Evolutionary conservation across 106 monocot species (phyloP).

Genomic region (Xerophyta viscosa): DNA sequence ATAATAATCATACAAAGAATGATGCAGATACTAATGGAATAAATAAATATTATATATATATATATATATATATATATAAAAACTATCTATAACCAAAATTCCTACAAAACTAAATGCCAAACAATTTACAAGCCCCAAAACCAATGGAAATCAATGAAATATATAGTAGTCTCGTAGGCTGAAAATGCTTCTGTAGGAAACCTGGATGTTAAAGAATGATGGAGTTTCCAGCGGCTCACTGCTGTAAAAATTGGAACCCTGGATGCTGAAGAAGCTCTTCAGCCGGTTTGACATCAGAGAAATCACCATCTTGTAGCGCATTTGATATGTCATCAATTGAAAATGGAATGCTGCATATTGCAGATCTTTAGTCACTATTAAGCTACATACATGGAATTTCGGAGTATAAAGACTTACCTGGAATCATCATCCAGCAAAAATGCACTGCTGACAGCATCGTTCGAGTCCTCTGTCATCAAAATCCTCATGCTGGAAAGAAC

Average conservation of each 20-base stretch:
- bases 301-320: slow-evolving; percentile 41
- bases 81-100: no score
- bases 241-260: slow-evolving; percentile 64
- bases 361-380: neutral
- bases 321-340: slow-evolving; percentile 53
- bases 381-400: neutral
- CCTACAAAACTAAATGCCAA: no score
- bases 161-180: no score
- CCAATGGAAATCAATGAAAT: no score
- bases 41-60: no score
- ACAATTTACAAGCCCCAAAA: no score
- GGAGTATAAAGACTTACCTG: slow-evolving; percentile 28
- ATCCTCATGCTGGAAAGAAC: slow-evolving; percentile 73
- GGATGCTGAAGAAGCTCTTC: slow-evolving; percentile 58
- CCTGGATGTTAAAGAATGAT: neutral
- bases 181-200: no score
- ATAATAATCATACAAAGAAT: no score
- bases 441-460: slow-evolving; percentile 26
- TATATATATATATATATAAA: no score
- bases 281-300: slow-evolving; percentile 37
- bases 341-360: slow-evolving; percentile 54
- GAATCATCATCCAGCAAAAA: slow-evolving; percentile 74
- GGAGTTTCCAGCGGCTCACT: slow-evolving; percentile 24
- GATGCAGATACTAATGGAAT: no score
- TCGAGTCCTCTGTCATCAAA: slow-evolving; percentile 51